phyloP scores from a whole-genome alignment of 306 rosid species.

The Vicia sativa region DNA sequence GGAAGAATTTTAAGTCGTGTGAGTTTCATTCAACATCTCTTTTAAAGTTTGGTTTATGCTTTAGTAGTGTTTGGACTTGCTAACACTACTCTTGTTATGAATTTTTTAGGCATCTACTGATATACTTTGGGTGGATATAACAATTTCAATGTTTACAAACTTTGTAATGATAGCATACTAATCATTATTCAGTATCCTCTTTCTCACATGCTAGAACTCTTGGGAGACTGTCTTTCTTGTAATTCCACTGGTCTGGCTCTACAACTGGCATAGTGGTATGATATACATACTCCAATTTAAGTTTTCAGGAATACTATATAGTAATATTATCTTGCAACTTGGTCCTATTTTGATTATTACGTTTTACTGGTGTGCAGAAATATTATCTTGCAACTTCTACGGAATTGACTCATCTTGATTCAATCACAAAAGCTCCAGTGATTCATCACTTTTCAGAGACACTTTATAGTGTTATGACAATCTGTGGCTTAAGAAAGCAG shows the following conservation, averaged over 20 bases:
- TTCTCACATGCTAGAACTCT: constrained; percentile 69
- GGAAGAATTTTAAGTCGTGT: constrained; percentile 91
- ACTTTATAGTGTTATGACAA: constrained; percentile 79
- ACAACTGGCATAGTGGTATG: constrained; percentile 86
- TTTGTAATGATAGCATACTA: constrained; percentile 49
- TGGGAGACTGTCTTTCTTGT: too few species aligned
- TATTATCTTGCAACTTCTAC: constrained; percentile 80
- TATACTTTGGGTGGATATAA: constrained; percentile 66
- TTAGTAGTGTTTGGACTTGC: constrained; percentile 11
- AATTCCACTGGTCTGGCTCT: constrained; percentile 75
- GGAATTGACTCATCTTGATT: constrained; percentile 78
- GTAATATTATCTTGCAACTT: neutral
- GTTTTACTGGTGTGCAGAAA: constrained; percentile 49
- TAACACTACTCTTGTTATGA: constrained; percentile 18
- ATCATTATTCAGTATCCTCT: constrained; percentile 53
- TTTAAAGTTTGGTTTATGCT: neutral
- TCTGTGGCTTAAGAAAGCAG: constrained; percentile 71
- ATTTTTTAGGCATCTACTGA: constrained; percentile 72
- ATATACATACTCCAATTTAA: constrained; percentile 4
- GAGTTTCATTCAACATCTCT: too few species aligned
- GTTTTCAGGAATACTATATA: too few species aligned
- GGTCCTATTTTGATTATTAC: constrained; percentile 4
- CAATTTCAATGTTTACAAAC: constrained; percentile 61
- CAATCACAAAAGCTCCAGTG: constrained; percentile 88
- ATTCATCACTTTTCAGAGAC: constrained; percentile 93